phyloP scores from a whole-genome alignment of 345 rosid species.

The Arabis hirsuta region DNA sequence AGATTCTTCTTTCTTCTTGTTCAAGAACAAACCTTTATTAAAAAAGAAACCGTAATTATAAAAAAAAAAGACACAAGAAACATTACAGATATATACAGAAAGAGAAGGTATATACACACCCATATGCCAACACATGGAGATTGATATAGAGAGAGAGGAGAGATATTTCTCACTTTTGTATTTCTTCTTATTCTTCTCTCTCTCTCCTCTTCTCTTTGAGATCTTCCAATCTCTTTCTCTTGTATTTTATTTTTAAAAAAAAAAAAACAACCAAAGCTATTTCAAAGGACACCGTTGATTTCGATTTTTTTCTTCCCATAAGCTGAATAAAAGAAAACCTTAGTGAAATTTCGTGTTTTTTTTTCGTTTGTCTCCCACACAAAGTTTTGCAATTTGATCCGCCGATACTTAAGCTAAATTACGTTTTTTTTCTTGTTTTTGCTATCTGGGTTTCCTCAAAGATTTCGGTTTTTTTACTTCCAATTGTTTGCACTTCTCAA shows the following conservation, averaged over 20 bases:
- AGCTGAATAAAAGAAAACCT: neutral
- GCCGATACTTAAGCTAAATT: conserved; percentile 25
- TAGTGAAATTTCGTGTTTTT: conserved; percentile 37
- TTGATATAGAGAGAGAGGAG: conserved; percentile 20
- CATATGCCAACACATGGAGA: conserved; percentile 42
- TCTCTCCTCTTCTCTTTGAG: conserved; percentile 28
- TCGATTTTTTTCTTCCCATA: neutral
- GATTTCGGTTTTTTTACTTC: conserved; percentile 1
- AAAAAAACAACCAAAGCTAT: neutral
- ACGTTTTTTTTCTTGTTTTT: neutral
- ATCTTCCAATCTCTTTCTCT: conserved; percentile 22
- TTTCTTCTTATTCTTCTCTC: conserved; percentile 24
- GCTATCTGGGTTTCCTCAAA: conserved; percentile 23
- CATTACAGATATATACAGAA: conserved; percentile 41
- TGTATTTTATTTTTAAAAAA: neutral
- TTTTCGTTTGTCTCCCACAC: neutral
- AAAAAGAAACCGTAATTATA: neutral
- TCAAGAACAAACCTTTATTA: conserved; percentile 20
- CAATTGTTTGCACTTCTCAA: conserved; percentile 27
- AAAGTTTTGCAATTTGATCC: conserved; percentile 39
- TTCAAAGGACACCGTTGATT: conserved; percentile 28
- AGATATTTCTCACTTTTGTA: conserved; percentile 28
- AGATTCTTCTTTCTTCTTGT: conserved; percentile 27
- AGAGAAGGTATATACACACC: conserved; percentile 43
- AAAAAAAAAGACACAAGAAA: conserved; percentile 27